These are phyloP conservation scores for Veloporphyrellus conicus DNA, from an alignment of 1,284 basidiomycete genomes.

Conservation along the genomic window DNA sequence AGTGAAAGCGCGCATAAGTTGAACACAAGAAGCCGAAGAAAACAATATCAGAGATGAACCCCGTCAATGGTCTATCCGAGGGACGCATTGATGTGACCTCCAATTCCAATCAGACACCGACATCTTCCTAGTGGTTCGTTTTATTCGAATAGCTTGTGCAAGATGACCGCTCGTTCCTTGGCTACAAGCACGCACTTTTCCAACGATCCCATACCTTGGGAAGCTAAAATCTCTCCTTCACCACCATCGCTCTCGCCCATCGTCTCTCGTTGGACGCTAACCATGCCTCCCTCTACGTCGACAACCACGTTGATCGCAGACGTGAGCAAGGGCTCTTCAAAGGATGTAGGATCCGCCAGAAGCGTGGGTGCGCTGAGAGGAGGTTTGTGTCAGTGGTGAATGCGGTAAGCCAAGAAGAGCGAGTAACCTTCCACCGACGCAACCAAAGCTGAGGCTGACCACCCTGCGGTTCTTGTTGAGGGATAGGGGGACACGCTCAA, in stretches of 20 bases:
- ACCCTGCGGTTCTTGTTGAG: slow-evolving; percentile 13
- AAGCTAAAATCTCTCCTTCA: slow-evolving; percentile 6
- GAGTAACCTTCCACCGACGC: slow-evolving; percentile 40
- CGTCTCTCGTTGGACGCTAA: slow-evolving; percentile 26
- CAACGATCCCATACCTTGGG: slow-evolving; percentile 7
- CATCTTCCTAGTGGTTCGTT: too few species aligned
- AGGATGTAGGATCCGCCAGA: slow-evolving; percentile 81
- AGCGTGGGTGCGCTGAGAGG: slow-evolving; percentile 44
- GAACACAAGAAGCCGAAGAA: too few species aligned
- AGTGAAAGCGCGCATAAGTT: too few species aligned
- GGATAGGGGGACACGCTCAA: slow-evolving; percentile 15
- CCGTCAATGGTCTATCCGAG: too few species aligned
- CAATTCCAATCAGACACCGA: too few species aligned
- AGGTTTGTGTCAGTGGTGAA: background rate
- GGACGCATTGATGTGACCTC: too few species aligned
- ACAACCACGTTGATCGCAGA: slow-evolving; percentile 65
- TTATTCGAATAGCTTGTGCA: slow-evolving; percentile 27
- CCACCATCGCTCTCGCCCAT: slow-evolving; percentile 22
- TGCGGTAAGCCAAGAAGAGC: slow-evolving; percentile 10
- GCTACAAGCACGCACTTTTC: slow-evolving; percentile 20
- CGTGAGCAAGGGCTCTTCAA: slow-evolving; percentile 83
- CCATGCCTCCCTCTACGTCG: slow-evolving; percentile 38
- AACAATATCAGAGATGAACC: too few species aligned
- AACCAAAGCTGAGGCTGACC: slow-evolving; percentile 43
- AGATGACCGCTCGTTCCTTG: slow-evolving; percentile 21